phyloP scores from a whole-genome alignment of 495 filamentous ascomycete species.

The Xylaria sp. region DNA sequence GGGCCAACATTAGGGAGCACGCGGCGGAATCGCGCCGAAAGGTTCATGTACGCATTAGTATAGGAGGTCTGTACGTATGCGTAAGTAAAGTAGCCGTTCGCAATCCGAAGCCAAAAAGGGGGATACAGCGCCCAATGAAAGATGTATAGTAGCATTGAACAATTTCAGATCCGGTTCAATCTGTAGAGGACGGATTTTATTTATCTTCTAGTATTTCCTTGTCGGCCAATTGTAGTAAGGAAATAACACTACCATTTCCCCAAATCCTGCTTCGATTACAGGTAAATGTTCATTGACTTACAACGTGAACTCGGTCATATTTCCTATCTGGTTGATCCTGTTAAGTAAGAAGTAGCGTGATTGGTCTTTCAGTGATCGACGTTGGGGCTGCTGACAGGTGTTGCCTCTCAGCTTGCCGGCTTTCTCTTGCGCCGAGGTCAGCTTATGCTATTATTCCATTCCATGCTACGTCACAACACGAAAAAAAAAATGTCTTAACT shows the following conservation, averaged over 20 bases:
- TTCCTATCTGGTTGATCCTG: background rate
- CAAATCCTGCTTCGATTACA: background rate
- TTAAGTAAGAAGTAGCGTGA: background rate
- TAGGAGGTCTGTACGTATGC: background rate
- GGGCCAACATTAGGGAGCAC: background rate
- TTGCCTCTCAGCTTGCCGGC: conserved; percentile 2
- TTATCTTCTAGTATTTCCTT: background rate
- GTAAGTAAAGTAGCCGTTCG: background rate
- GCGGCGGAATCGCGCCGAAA: background rate
- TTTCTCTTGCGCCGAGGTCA: conserved; percentile 8
- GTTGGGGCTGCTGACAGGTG: conserved; percentile 15
- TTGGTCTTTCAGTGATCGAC: conserved; percentile 2
- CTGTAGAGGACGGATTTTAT: background rate
- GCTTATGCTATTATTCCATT: background rate
- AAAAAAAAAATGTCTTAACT: background rate
- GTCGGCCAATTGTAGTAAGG: background rate
- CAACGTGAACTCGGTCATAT: background rate
- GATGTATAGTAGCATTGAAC: background rate
- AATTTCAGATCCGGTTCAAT: background rate
- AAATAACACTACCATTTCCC: background rate
- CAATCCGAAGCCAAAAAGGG: conserved; percentile 7
- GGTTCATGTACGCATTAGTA: background rate
- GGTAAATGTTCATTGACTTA: background rate
- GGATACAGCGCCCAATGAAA: background rate
- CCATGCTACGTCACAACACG: background rate